phyloP scores from a whole-genome alignment of 768 basidiomycete species.

The Collybiopsis luxurians region DNA sequence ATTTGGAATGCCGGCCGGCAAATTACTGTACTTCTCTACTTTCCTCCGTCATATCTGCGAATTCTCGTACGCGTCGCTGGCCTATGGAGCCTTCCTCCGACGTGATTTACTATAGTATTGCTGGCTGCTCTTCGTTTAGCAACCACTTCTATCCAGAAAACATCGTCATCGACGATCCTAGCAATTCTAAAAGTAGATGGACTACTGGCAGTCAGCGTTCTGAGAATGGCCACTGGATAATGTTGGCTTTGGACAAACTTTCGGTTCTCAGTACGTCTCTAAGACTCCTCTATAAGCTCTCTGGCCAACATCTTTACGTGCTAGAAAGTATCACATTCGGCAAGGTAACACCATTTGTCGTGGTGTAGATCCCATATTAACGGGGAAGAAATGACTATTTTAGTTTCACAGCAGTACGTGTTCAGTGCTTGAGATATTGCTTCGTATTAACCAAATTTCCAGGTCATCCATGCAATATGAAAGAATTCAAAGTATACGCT shows the following conservation, averaged over 20 bases:
- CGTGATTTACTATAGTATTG: conserved; percentile 42
- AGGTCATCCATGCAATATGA: conserved; percentile 87
- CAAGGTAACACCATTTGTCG: conserved; percentile 49
- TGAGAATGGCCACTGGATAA: conserved; percentile 66
- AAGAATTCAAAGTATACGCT: conserved; percentile 72
- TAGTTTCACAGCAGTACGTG: conserved; percentile 43
- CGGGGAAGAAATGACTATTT: background rate
- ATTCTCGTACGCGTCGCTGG: background rate
- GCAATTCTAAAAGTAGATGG: conserved; percentile 72
- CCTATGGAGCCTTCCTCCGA: background rate
- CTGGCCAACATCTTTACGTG: conserved; percentile 8
- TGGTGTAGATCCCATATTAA: background rate
- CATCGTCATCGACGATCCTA: conserved; percentile 60
- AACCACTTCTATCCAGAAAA: conserved; percentile 68
- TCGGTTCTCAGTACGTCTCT: conserved; percentile 61
- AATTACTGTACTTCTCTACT: background rate
- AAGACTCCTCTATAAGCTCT: background rate
- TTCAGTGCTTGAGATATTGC: background rate
- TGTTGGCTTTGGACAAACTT: conserved; percentile 58
- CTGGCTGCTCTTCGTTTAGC: conserved; percentile 67
- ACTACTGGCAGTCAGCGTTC: conserved; percentile 58
- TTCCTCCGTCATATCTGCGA: background rate
- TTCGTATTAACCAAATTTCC: conserved; percentile 11
- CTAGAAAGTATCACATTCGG: conserved; percentile 79
- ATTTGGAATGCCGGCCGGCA: too few species aligned